Percentiles rank a stretch among this genome's conserved stretches.
phyloP scores from a whole-genome alignment of 345 rosid species.

The Pistacia integerrima region DNA sequence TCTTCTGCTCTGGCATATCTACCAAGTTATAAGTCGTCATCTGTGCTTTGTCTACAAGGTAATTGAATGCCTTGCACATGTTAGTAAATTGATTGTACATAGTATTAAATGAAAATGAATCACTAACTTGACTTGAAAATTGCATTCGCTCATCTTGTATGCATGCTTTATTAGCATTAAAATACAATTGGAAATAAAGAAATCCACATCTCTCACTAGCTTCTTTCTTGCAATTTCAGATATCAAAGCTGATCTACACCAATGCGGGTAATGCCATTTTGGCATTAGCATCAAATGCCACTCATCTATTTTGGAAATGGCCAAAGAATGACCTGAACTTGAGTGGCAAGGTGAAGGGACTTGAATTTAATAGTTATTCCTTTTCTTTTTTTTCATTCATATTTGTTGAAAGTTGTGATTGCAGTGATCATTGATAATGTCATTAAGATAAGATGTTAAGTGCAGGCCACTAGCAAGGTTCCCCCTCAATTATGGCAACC shows the following conservation, averaged over 20 bases:
- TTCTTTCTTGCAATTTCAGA: constrained; percentile 34
- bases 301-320: constrained; percentile 52
- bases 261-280: constrained; percentile 48
- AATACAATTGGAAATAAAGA: neutral
- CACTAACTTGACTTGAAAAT: neutral
- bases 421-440: neutral
- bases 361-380: neutral
- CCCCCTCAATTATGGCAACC: constrained; percentile 41
- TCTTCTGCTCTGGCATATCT: neutral
- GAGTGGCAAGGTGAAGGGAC: constrained; percentile 32
- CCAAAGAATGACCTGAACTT: constrained; percentile 24
- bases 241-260: constrained; percentile 38
- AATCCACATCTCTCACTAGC: neutral
- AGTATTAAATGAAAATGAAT: neutral
- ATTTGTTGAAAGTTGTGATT: neutral
- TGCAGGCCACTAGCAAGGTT: constrained; percentile 38
- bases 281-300: constrained; percentile 43
- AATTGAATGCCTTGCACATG: neutral
- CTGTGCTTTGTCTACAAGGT: neutral
- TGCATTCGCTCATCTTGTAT: neutral
- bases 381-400: constrained; percentile 6
- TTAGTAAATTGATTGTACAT: neutral
- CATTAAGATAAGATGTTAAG: constrained; percentile 8
- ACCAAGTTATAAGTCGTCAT: neutral
- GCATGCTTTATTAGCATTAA: neutral